Evolutionary conservation across 768 basidiomycete species (phyloP).

Genomic region (Russula emetica): DNA sequence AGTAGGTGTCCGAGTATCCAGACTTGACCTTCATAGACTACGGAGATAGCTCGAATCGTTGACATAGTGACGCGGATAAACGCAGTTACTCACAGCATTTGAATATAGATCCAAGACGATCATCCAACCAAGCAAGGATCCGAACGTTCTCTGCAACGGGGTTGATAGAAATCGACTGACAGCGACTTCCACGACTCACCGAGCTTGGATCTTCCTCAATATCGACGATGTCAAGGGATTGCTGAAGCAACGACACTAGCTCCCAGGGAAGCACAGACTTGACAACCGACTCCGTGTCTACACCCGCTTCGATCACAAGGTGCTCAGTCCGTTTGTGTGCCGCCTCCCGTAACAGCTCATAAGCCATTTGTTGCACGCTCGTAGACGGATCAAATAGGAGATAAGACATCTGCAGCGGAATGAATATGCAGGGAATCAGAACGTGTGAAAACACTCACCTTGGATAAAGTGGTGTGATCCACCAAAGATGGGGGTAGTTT

Average conservation of each 20-base stretch:
- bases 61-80: no score
- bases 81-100: constrained; percentile 60
- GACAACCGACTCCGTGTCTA: constrained; percentile 58
- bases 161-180: constrained; percentile 1
- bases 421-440: background rate
- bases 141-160: constrained; percentile 46
- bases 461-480: constrained; percentile 57
- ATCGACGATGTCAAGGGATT: constrained; percentile 39
- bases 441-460: constrained; percentile 39
- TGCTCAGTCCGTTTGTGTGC: constrained; percentile 74
- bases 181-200: background rate
- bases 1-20: constrained; percentile 81
- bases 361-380: constrained; percentile 73
- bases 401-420: constrained; percentile 62
- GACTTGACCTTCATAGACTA: constrained; percentile 87
- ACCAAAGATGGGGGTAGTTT: constrained; percentile 60
- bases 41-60: constrained; percentile 6
- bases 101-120: constrained; percentile 78
- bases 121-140: constrained; percentile 85
- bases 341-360: constrained; percentile 64
- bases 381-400: constrained; percentile 60
- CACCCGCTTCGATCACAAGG: constrained; percentile 81
- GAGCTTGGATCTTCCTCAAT: constrained; percentile 39
- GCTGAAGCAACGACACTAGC: constrained; percentile 59
- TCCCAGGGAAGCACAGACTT: constrained; percentile 60